Percentiles rank a stretch among this genome's conserved stretches.
These are phyloP conservation scores for Syzygium aqueum DNA, from an alignment of 345 rosid species.

Conservation along the genomic window DNA sequence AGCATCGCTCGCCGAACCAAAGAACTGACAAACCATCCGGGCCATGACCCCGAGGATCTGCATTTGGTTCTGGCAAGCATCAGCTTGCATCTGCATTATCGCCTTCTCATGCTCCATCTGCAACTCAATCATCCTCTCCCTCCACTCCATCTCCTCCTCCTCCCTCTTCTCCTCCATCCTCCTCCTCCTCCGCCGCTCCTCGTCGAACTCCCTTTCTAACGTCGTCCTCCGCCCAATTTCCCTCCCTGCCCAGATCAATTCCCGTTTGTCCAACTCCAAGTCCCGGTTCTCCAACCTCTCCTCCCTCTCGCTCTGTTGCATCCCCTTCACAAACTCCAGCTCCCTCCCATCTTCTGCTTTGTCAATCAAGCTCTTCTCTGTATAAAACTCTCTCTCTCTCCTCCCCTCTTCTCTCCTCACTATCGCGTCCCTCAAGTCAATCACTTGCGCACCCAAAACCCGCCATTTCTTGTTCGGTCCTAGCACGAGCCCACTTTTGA, in stretches of 20 bases:
- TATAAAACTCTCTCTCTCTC: constrained; percentile 39
- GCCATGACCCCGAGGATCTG: constrained; percentile 63
- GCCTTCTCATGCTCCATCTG: constrained; percentile 68
- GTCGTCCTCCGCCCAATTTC: constrained; percentile 35
- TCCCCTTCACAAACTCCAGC: constrained; percentile 27
- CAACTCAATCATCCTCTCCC: constrained; percentile 47
- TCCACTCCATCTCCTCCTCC: constrained; percentile 82
- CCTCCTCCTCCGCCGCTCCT: constrained; percentile 44
- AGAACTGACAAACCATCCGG: constrained; percentile 55
- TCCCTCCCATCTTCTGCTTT: constrained; percentile 35
- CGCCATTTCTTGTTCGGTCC: constrained; percentile 27
- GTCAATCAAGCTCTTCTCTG: constrained; percentile 28
- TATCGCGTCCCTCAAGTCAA: constrained; percentile 43
- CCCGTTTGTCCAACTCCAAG: constrained; percentile 48
- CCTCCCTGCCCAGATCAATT: constrained; percentile 33
- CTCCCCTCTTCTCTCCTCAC: constrained; percentile 53
- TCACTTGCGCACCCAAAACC: constrained; percentile 32
- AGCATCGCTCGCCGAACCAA: constrained; percentile 45
- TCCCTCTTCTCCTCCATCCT: constrained; percentile 53
- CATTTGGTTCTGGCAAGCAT: constrained; percentile 67
- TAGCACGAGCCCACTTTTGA: constrained; percentile 16
- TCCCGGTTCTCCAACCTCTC: constrained; percentile 36
- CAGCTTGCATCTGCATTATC: constrained; percentile 66
- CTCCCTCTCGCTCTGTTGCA: constrained; percentile 17
- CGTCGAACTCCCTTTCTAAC: constrained; percentile 36